Base-by-base conservation (phyloP, 192 early-diverging fungal genomes). In the Entomortierella chlamydospora region DNA sequence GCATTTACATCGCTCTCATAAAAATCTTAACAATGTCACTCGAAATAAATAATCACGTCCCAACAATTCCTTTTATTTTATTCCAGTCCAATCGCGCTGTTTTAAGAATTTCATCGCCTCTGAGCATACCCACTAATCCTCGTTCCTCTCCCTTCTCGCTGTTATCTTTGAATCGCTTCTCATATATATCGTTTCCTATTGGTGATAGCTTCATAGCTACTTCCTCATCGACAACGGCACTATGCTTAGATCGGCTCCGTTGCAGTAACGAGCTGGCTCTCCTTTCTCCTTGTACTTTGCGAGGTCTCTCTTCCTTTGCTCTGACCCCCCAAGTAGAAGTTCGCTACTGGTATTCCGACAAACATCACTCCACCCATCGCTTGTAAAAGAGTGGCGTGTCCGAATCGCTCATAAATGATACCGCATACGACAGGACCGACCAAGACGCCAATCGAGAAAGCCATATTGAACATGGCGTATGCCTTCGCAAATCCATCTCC, bases 391-490 rank as follows among this genome's bases (percentile, higher is more conserved):
- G 67, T 55, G 1, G 54, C 18, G 52, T 91, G 91, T 1, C 86
- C 87, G 29, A 82, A 62, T 8, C 64, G 58, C 22, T 91, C 87
- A 72, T 89, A 84, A 10, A 91, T 71, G 17, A 87, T 65, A 22
- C 91, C 89, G 37, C 87, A 85, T 42, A 88, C 73, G 2, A 92
- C 89, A 9, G 93, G 93, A 4, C 92, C 90, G 30, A 93, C 61
- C 25, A 94, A 86, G 72, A 93, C 89, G 47, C 93, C 92, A 42
- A 89, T 69, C 33, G 91, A 90, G 49, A 90, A 94, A 3, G 91
- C 88, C 76, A 93, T 90, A 61, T 93, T 94, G 76, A 90, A 93
- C 59, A 94, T 74, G 11, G 91, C 91, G 64, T 93, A 93, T 4
- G 90, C 88, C 61, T 81, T 80, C 22, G 82, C 87, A 60, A 85